Conservation (phyloP, 345 rosid species). For the Gossypium raimondii region DNA sequence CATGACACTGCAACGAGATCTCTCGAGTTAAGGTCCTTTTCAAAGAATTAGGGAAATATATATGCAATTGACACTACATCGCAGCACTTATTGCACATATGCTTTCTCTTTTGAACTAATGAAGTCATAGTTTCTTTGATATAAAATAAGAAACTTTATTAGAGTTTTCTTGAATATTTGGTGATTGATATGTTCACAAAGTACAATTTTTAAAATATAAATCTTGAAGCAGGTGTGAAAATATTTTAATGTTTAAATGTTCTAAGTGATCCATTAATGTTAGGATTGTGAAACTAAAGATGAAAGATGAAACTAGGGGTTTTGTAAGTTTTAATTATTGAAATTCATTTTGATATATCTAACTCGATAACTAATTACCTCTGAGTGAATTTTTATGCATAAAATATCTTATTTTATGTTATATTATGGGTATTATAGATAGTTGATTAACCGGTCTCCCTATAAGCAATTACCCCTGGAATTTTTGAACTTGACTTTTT, state of each 20-base stretch:
- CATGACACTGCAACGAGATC: neutral
- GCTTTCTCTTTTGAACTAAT: neutral
- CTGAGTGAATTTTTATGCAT: neutral
- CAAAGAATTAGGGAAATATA: neutral
- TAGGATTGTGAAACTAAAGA: neutral
- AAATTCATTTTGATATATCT: neutral
- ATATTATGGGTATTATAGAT: neutral
- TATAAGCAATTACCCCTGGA: neutral
- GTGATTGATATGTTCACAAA: neutral
- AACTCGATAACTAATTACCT: neutral
- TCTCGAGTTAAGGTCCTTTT: conserved; percentile 1
- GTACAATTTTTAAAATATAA: neutral
- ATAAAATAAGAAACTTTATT: neutral
- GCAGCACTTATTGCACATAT: neutral
- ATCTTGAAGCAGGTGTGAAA: neutral
- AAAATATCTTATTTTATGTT: neutral
- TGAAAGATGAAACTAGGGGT: neutral
- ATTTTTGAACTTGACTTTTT: neutral
- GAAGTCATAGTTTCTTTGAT: neutral
- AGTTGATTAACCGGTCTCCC: neutral
- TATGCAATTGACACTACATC: neutral
- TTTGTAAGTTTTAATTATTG: neutral
- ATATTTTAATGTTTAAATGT: neutral
- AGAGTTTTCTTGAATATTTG: neutral
- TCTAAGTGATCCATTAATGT: neutral